A percentile compares a stretch with the other conserved stretches of the same genome.
Conservation (phyloP, 768 basidiomycete species). For the Boletellus ananiceps region DNA sequence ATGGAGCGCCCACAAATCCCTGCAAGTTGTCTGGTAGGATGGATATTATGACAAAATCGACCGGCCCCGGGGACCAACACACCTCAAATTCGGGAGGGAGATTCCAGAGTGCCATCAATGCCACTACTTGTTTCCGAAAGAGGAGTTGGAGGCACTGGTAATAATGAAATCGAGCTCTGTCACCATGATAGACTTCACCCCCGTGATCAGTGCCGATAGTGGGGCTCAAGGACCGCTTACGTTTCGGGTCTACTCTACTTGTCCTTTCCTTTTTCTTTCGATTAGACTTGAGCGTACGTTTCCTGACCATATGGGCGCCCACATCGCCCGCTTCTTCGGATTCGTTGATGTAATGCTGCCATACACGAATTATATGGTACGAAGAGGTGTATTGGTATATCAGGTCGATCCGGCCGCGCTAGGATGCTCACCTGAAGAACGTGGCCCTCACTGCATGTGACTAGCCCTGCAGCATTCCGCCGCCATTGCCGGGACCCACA, state of each 20-base stretch:
- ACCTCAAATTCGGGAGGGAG: constrained; percentile 82
- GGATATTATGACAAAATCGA: constrained; percentile 2
- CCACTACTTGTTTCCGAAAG: constrained; percentile 67
- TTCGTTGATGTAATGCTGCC: constrained; percentile 80
- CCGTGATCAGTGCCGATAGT: background rate
- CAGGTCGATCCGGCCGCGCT: background rate
- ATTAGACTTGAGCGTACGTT: constrained; percentile 58
- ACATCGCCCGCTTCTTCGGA: constrained; percentile 62
- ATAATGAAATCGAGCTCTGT: constrained; percentile 71
- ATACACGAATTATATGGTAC: background rate
- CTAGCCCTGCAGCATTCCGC: constrained; percentile 76
- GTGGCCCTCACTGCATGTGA: constrained; percentile 90
- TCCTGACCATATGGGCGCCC: constrained; percentile 58
- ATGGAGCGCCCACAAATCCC: constrained; percentile 78
- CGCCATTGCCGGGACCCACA: constrained; percentile 88
- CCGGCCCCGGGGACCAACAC: constrained; percentile 10
- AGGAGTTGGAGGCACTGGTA: constrained; percentile 83
- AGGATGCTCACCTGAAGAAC: constrained; percentile 64
- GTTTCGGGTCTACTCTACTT: constrained; percentile 55
- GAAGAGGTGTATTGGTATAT: background rate
- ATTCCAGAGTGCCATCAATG: constrained; percentile 59
- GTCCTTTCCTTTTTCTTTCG: constrained; percentile 47
- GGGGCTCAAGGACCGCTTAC: constrained; percentile 34
- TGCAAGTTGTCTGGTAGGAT: constrained; percentile 55
- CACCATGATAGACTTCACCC: constrained; percentile 74